phyloP scores from a whole-genome alignment of 176 grass and related monocot genomes.

The Aegilops tauschii region DNA sequence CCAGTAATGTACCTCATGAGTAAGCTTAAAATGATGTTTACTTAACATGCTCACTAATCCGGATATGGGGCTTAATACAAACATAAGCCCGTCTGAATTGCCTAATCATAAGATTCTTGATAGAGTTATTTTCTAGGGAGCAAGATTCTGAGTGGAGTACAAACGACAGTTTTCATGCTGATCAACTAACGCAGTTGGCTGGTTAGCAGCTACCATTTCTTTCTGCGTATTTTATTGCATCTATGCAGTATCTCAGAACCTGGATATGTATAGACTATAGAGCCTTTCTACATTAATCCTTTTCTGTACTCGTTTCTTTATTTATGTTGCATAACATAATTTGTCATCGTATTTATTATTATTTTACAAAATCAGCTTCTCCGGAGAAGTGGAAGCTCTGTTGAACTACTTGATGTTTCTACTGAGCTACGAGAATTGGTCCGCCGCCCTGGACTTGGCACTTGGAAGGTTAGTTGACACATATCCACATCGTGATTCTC shows the following conservation, averaged over 20 bases:
- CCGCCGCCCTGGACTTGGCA: constrained; percentile 62
- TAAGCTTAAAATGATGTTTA: constrained; percentile 15
- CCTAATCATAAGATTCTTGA: background rate
- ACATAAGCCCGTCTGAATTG: background rate
- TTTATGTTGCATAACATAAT: constrained; percentile 11
- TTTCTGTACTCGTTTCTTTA: background rate
- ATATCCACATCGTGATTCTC: constrained; percentile 8
- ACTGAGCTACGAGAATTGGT: constrained; percentile 66
- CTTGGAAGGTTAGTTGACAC: constrained; percentile 78
- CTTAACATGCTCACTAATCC: background rate
- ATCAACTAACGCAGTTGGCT: constrained; percentile 5
- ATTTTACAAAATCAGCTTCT: constrained; percentile 62
- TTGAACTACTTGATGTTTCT: constrained; percentile 92
- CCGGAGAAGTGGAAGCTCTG: constrained; percentile 66
- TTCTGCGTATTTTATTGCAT: background rate
- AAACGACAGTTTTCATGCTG: background rate
- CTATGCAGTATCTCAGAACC: background rate
- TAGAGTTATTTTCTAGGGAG: background rate
- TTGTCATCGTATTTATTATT: constrained; percentile 13
- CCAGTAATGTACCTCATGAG: constrained; percentile 3
- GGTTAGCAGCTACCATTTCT: background rate
- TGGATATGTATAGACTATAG: background rate
- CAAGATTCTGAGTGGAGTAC: background rate
- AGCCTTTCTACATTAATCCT: background rate
- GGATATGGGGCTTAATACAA: background rate